Percentiles rank a stretch among this genome's conserved stretches.
Conservation (phyloP, 2,329 filamentous ascomycete genomes). For the Colletotrichum agaves region DNA sequence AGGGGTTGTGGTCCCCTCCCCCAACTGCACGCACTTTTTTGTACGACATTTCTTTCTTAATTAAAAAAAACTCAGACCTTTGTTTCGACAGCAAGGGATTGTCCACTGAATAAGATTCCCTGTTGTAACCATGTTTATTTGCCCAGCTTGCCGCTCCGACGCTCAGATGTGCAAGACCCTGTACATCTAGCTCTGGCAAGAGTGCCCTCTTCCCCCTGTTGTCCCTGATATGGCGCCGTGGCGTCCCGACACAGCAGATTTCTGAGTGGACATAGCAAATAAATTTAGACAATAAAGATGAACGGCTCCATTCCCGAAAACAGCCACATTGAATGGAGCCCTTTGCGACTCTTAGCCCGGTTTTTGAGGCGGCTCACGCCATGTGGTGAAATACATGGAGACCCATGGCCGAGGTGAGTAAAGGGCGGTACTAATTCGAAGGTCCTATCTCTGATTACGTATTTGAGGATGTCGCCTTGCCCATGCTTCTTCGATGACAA, state of each 20-base stretch:
- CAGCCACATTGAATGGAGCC: background rate
- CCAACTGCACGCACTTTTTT: constrained; percentile 1
- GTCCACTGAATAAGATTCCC: background rate
- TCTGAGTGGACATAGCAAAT: background rate
- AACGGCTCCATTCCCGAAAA: background rate
- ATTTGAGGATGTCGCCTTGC: background rate
- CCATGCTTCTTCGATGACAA: background rate
- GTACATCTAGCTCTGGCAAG: background rate
- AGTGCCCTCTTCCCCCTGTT: background rate
- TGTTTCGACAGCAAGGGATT: background rate
- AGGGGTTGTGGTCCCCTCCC: background rate
- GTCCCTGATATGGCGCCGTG: constrained; percentile 4
- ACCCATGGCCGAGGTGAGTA: background rate
- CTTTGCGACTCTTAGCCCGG: background rate
- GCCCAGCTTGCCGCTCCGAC: background rate
- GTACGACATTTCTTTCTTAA: background rate
- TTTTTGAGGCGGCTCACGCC: background rate
- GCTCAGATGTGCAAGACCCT: background rate
- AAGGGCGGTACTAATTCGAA: constrained; percentile 1
- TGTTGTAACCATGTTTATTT: background rate
- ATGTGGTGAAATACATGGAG: background rate
- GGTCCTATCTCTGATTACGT: constrained; percentile 1
- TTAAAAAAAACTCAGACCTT: no score
- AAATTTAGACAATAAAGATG: background rate
- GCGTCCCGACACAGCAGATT: background rate